Base-by-base conservation (phyloP, 176 grass and related monocot genomes). In the Melocanna baccifera region DNA sequence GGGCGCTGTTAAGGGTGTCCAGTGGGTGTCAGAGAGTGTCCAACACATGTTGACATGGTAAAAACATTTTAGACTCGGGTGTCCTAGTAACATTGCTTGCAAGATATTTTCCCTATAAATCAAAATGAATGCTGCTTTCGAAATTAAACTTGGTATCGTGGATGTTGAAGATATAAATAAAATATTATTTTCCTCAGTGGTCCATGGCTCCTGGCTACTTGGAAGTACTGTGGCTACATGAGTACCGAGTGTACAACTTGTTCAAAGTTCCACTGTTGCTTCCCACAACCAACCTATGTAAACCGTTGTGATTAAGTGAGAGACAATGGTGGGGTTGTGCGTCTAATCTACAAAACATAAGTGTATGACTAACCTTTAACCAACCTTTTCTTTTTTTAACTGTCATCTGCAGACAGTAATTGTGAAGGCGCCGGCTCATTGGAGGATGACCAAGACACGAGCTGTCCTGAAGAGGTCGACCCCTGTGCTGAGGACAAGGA, bases 391-490 rank as follows among this genome's bases (percentile, higher is more conserved):
- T 11, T 46, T 74, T 62, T 7, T 62, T 34, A 19, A 64, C 63
- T 74, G 12, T 41, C 12, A 20, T 3, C 0, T 69, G 19, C 86
- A 94, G 96, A 91, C 16, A 81, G 78, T 37, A 96, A 86, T 43
- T 71, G 83, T 42, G 91, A 94, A 73, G 89, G 70, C 2, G 77
- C 77, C 20, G 91, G 81, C 1, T 91, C 93, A 4, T 94, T 93
- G 6, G 88, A 99, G 73, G 96, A 98, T 43, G 91, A 99, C 34
- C 86, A 79, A n/a, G 92, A 91, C 74, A 61, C 88, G 15, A 94
- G 90, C 85, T 83, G 87, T 6, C 81, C 67, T 2, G 94, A 89
- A 29, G 81, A 88, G 50, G 84, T 91, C 72, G 90, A 96, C 29
- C 89, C 85, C 32, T 74, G 75, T 9, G 89, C 82, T 3, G 92